Evolutionary conservation across 306 rosid genomes (phyloP).

Genomic region (Trifolium dubium): DNA sequence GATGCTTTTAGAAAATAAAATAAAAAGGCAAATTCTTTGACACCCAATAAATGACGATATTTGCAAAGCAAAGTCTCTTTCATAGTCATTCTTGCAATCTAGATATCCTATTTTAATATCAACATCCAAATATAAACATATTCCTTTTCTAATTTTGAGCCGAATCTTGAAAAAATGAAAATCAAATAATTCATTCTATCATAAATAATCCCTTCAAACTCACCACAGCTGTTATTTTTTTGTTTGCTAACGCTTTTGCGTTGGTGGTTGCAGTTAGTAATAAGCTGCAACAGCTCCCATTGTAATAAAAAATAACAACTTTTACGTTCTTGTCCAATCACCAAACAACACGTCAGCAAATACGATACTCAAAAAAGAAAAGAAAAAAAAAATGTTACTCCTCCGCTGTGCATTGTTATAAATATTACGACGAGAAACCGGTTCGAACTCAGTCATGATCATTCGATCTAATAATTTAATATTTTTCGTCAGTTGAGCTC

Average conservation of each 20-base stretch:
- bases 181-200: too few relatives aligned
- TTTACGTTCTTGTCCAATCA: conserved; percentile 44
- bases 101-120: neutral
- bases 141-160: neutral
- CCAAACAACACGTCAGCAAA: conserved; percentile 26
- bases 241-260: conserved; percentile 15
- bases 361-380: too few relatives aligned
- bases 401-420: neutral
- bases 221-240: conserved; percentile 28
- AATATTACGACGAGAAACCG: too few relatives aligned
- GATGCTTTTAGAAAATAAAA: neutral
- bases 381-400: neutral
- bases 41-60: neutral
- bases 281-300: conserved; percentile 37
- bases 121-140: neutral
- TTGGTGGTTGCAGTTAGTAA: conserved; percentile 30
- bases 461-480: too few relatives aligned
- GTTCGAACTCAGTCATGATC: too few relatives aligned
- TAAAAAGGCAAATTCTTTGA: too few relatives aligned
- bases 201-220: too few relatives aligned
- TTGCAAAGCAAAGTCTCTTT: conserved; percentile 32
- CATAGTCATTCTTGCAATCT: neutral
- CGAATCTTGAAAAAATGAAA: neutral
- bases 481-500: too few relatives aligned
- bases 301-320: conserved; percentile 8